Percentiles rank a stretch among this genome's conserved stretches.
Evolutionary conservation across 768 basidiomycete species (phyloP).

Genomic region (Phaffia tasmanica): DNA sequence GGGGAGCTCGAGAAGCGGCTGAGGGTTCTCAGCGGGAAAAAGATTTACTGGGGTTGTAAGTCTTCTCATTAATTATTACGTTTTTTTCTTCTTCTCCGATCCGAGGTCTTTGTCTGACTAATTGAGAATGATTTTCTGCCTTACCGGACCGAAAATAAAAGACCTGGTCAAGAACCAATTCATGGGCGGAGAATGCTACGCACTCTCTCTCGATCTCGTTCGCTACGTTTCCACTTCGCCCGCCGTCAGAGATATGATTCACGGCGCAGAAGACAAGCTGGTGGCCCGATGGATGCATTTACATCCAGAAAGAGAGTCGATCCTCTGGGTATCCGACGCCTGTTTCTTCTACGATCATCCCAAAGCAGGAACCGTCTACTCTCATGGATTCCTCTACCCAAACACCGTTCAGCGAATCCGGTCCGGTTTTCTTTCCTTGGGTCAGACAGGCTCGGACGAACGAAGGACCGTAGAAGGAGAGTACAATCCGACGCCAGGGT

Average conservation of each 20-base stretch:
- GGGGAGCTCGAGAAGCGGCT: conserved; percentile 86
- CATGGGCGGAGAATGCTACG: conserved; percentile 93
- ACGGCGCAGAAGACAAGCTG: conserved; percentile 86
- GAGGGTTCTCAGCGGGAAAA: conserved; percentile 57
- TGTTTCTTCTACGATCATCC: conserved; percentile 99
- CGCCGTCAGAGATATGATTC: conserved; percentile 52
- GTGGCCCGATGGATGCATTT: conserved; percentile 74
- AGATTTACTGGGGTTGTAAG: conserved; percentile 38
- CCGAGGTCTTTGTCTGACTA: neutral
- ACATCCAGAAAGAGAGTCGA: conserved; percentile 57
- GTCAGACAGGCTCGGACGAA: neutral
- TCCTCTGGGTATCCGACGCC: conserved; percentile 81
- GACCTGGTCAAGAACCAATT: conserved; percentile 75
- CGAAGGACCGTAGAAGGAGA: neutral
- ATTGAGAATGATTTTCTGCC: no score
- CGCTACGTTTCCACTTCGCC: conserved; percentile 73
- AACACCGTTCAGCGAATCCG: conserved; percentile 66
- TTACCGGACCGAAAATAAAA: conserved; percentile 13
- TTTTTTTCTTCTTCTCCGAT: no score
- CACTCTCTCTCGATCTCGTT: conserved; percentile 75
- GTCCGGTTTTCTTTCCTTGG: conserved; percentile 6
- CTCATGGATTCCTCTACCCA: conserved; percentile 91
- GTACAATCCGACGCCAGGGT: no score
- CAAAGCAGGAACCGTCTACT: conserved; percentile 84
- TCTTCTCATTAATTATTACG: neutral